Conservation (phyloP, 2,329 filamentous ascomycete species). For the Mycosphaerelloides madeirae region DNA sequence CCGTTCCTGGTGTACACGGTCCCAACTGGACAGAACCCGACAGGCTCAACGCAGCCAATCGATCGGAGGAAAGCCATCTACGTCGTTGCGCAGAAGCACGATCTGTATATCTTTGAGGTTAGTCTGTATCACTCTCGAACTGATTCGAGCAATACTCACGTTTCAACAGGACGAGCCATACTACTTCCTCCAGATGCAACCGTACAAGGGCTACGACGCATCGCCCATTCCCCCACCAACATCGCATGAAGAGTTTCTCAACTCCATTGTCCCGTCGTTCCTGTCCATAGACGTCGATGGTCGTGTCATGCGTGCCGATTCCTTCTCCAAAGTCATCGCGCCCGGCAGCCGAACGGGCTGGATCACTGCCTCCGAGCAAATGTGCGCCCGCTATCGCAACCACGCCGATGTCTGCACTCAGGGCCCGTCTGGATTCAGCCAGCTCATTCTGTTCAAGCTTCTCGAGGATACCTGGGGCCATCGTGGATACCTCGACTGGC, state of each 20-base stretch:
- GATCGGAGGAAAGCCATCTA: conserved; percentile 70
- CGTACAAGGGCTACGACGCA: conserved; percentile 57
- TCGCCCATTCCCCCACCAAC: conserved; percentile 53
- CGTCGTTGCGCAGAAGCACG: conserved; percentile 72
- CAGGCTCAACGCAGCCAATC: conserved; percentile 71
- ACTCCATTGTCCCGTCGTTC: conserved; percentile 71
- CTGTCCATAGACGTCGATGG: conserved; percentile 77
- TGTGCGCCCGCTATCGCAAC: conserved; percentile 75
- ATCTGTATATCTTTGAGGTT: conserved; percentile 60
- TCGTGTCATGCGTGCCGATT: conserved; percentile 83
- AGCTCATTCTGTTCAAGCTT: conserved; percentile 80
- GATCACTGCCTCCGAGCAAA: conserved; percentile 80
- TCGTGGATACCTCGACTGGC: conserved; percentile 80
- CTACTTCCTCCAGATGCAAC: conserved; percentile 86
- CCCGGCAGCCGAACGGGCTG: conserved; percentile 87
- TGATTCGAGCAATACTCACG: not conserved
- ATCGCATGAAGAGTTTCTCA: conserved; percentile 68
- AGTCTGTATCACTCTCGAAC: not conserved
- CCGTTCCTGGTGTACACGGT: conserved; percentile 67
- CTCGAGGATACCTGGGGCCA: conserved; percentile 95
- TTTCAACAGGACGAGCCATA: conserved; percentile 74
- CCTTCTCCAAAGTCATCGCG: conserved; percentile 88
- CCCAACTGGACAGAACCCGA: conserved; percentile 84
- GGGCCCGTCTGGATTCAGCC: conserved; percentile 77
- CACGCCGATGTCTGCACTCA: conserved; percentile 82